Conservation (phyloP, 176 grass and related monocot species). For the Microstegium vimineum region DNA sequence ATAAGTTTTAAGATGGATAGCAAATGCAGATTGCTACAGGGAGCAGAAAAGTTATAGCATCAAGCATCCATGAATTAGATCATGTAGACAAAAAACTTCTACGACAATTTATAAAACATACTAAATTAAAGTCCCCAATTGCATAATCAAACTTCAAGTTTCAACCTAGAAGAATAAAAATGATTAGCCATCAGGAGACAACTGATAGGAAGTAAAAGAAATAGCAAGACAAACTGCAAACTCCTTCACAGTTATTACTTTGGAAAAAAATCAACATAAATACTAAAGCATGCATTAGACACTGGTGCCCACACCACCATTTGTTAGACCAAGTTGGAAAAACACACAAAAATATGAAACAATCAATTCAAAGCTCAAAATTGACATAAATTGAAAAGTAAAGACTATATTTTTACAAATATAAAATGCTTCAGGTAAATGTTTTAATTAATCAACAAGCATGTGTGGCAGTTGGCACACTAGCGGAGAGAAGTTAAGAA, state of each 20-base stretch:
- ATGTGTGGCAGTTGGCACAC: background rate
- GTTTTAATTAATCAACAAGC: constrained; percentile 8
- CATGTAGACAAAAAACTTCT: background rate
- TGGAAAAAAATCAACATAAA: background rate
- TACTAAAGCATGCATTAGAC: background rate
- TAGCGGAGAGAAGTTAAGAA: constrained; percentile 6
- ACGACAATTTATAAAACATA: constrained; percentile 6
- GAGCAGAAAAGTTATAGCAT: background rate
- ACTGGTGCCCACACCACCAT: background rate
- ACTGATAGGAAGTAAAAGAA: constrained; percentile 14
- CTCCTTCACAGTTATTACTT: background rate
- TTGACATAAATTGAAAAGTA: background rate
- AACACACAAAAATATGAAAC: background rate
- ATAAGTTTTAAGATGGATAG: background rate
- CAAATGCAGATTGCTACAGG: background rate
- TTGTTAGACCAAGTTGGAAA: background rate
- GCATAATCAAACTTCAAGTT: background rate
- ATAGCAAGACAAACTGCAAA: background rate
- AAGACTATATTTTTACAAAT: background rate
- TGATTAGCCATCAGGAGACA: background rate
- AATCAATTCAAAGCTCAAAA: background rate
- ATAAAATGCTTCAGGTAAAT: background rate
- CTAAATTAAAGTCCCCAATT: background rate
- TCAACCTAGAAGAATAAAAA: constrained; percentile 4
- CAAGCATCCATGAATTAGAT: background rate